Percentiles rank a stretch among this genome's conserved stretches.
These are phyloP conservation scores for Coemansia sp. DNA, from an alignment of 192 early-diverging fungal species.

Conservation along the genomic window DNA sequence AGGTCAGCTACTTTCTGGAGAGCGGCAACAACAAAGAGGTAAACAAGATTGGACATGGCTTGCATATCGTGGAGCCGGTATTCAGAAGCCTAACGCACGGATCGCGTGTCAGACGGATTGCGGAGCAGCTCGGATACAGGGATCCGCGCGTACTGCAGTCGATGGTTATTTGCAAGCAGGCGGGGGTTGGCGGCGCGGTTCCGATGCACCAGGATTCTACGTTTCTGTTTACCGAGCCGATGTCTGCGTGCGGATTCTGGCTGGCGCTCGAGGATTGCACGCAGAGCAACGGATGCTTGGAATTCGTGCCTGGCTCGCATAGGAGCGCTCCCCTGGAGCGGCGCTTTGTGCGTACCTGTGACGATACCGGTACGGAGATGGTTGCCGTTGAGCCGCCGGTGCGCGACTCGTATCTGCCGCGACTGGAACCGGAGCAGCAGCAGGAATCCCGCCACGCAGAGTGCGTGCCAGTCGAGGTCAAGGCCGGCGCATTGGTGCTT, in stretches of 20 bases:
- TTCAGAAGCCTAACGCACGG: slow-evolving; percentile 71
- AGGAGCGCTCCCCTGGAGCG: slow-evolving; percentile 56
- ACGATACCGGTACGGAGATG: slow-evolving; percentile 31
- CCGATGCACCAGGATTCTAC: slow-evolving; percentile 90
- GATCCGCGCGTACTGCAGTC: slow-evolving; percentile 82
- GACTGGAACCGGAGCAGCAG: neutral
- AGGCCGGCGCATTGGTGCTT: slow-evolving; percentile 75
- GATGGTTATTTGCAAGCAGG: slow-evolving; percentile 89
- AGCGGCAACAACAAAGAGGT: slow-evolving; percentile 66
- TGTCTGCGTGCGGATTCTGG: slow-evolving; percentile 86
- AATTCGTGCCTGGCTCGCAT: slow-evolving; percentile 82
- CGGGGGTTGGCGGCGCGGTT: slow-evolving; percentile 66
- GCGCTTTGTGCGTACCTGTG: slow-evolving; percentile 39
- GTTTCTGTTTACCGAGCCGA: slow-evolving; percentile 87
- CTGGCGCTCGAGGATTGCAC: slow-evolving; percentile 94
- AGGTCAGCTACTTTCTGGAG: slow-evolving; percentile 88
- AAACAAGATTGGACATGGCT: slow-evolving; percentile 90
- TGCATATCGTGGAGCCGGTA: slow-evolving; percentile 80
- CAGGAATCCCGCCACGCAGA: neutral
- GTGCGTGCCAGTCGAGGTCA: slow-evolving; percentile 25
- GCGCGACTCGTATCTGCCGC: neutral
- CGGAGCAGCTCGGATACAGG: slow-evolving; percentile 61
- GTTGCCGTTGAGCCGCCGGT: slow-evolving; percentile 28
- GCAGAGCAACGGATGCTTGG: slow-evolving; percentile 81
- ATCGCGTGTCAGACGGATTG: slow-evolving; percentile 56